Evolutionary conservation across 805 yeast genomes (phyloP), one percentile per base, ranked within the genome.

Genomic region (Pichia nanzhaoensis): DNA sequence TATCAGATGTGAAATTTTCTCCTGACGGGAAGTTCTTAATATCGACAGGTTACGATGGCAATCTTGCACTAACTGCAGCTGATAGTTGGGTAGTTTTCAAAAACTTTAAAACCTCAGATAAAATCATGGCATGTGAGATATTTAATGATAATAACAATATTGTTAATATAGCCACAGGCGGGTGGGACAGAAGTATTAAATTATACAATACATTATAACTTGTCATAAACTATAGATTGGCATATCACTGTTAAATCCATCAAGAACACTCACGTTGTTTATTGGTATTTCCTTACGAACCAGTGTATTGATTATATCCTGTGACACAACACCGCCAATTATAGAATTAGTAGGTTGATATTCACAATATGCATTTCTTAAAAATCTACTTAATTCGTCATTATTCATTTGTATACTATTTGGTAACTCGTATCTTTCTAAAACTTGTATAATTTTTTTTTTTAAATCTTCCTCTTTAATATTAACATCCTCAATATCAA

Each of bases 311-410:
- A 93, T 84, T 13, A 88, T 82, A 60, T 90, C 96, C 64, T 93
- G 99, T 2, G 95, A 84, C 20, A 91, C 64, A 1, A 87, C 74
- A 1, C 98, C 99, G 5, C 98, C 99, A 6, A 91, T 54, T 2
- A 93, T 76, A 0, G 98, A 95, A 4, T 93, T 79, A 0, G 82
- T 81, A 1, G 97, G 96, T 10, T 88, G 74, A 52, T 84, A 77
- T 57, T 89, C 95, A 2, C 87, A 63, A 50, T 56, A 68, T 7
- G 71, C 72, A 56, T 83, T 87, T 18, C 57, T 61, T 1, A 72
- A 51, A 37, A 82, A 60, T 21, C 63, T 56, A 5, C 65, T 59
- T 21, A 76, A 51, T 42, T 70, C 64, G 1, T 51, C 54, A 16
- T 70, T 66, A 2, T 46, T 41, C 16, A 44, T 32, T 9, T 77